Conservation (phyloP, 495 filamentous ascomycete species). For the Xylaria scruposa region DNA sequence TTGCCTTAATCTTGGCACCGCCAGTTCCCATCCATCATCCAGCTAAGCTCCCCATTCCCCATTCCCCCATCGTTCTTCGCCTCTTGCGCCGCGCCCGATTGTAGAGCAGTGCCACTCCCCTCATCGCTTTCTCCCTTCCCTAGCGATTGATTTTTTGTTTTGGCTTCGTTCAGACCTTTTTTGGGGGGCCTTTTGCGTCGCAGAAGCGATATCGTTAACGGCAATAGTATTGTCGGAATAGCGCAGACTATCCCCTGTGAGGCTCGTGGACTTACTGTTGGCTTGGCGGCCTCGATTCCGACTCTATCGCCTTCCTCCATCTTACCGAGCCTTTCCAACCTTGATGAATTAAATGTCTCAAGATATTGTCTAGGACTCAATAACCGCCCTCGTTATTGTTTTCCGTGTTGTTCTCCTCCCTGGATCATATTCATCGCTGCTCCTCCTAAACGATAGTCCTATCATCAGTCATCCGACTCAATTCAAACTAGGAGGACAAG, state of each 20-base stretch:
- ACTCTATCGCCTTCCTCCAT: not conserved
- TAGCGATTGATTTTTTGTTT: not conserved
- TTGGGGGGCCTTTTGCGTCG: not conserved
- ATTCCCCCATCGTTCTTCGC: not conserved
- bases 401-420: not conserved
- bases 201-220: not conserved
- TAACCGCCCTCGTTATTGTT: not conserved
- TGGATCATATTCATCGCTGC: not conserved
- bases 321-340: not conserved
- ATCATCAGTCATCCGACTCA: constrained; percentile 11
- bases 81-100: constrained; percentile 26
- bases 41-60: not conserved
- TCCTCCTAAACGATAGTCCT: constrained; percentile 16
- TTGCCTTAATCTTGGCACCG: constrained; percentile 28
- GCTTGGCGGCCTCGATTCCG: constrained; percentile 14
- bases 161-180: not conserved
- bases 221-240: not conserved
- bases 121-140: constrained; percentile 1
- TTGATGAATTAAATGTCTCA: constrained; percentile 9
- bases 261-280: not conserved
- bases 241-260: not conserved
- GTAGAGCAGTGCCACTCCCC: constrained; percentile 20
- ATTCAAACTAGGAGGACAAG: not conserved
- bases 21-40: not conserved
- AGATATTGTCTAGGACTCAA: constrained; percentile 7